Evolutionary conservation across 768 basidiomycete genomes (phyloP).

Genomic region (Sistotremastrum niveocremeum): DNA sequence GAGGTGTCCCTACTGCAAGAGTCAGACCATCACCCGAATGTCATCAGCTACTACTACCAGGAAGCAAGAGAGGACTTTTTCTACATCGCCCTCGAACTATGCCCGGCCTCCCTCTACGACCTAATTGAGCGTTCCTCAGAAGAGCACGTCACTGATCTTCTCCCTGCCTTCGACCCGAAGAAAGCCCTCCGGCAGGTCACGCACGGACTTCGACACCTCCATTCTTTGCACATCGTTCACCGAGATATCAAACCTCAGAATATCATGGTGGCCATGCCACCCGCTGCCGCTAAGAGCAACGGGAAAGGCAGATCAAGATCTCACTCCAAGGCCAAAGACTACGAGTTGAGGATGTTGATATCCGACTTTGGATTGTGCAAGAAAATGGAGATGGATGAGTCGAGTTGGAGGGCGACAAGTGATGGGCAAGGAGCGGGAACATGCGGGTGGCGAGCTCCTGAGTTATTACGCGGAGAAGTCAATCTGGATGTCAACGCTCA

Average conservation of each 20-base stretch:
- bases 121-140: conserved; percentile 66
- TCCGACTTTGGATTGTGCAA: conserved; percentile 98
- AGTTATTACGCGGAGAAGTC: conserved; percentile 89
- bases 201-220: conserved; percentile 77
- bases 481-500: conserved; percentile 58
- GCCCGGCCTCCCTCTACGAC: conserved; percentile 81
- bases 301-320: too few species aligned
- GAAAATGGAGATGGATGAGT: conserved; percentile 90
- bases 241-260: conserved; percentile 99
- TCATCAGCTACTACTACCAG: conserved; percentile 97
- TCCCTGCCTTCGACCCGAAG: conserved; percentile 74
- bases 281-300: too few species aligned
- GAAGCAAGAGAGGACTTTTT: conserved; percentile 88
- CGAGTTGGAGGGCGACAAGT: conserved; percentile 85
- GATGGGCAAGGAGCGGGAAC: conserved; percentile 89
- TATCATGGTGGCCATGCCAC: conserved; percentile 67
- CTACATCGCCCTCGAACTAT: conserved; percentile 94
- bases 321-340: conserved; percentile 28
- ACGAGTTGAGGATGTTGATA: conserved; percentile 61
- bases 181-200: conserved; percentile 79
- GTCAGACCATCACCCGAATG: conserved; percentile 96
- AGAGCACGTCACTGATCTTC: conserved; percentile 60
- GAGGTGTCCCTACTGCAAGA: conserved; percentile 94
- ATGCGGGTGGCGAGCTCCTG: conserved; percentile 95
- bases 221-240: conserved; percentile 92